Evolutionary conservation across 2,329 filamentous ascomycete genomes (phyloP), one percentile per base, ranked within the genome.

Genomic region (Curvularia sp.): DNA sequence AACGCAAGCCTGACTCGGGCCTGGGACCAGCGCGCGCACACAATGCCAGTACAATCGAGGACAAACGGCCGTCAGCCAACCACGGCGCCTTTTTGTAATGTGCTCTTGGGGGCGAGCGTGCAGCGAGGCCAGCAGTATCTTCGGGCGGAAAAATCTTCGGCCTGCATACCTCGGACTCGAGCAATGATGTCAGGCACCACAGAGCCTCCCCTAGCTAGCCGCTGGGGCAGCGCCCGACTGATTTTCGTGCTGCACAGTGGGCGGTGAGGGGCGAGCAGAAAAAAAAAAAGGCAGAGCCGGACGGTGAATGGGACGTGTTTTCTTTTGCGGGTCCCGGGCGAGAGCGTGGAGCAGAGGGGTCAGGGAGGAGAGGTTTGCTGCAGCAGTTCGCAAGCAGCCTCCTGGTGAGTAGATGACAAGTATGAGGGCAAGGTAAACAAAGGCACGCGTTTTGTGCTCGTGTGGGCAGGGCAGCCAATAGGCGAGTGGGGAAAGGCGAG

Each of bases 171-270:
- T 67, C 63, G 68, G 68, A 58, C 13, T 59, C 56, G 61, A 51
- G 55, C 63, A 58, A 67, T 71, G 69, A 71, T 70, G 70, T 72
- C 70, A 71, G 53, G 64, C 64, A 53, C 63, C 65, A 63, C 60
- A 61, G 55, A 60, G 55, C 49, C 49, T 65, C 55, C 53, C 51
- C 53, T 55, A 55, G 64, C 48, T 56, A 57, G 59, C 43, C 60
- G 60, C 58, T 59, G 60, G 41, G 46, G 50, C 49, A 52, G 49
- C 10, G 53, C 57, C 60, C 60, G 57, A 49, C 55, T 35, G 49
- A 43, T 60, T 57, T 59, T 54, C 43, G 50, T 44, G 10, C 30
- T 35, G 26, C 28, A 31, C 13, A 48, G 26, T 31, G 30, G 31
- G 47, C 57, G 56, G 56, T 57, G 57, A 60, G 30, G 48, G 24